These are phyloP conservation scores for Chlamydomonas asymmetrica DNA, from an alignment of 139 green algal species.

Conservation along the genomic window DNA sequence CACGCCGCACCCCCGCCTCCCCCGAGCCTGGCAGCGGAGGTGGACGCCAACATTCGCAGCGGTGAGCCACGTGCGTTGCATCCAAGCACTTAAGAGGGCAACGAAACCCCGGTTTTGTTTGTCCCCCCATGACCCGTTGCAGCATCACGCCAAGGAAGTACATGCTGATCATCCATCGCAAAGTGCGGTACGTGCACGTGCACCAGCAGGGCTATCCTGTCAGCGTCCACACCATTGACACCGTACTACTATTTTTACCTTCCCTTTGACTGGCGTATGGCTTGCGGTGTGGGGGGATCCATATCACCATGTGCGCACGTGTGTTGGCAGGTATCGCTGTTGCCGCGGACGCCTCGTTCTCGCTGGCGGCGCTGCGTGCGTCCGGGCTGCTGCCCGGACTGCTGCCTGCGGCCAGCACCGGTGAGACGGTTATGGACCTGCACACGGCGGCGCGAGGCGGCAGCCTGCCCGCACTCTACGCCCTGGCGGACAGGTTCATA, in stretches of 20 bases:
- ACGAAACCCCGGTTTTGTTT: too few species aligned
- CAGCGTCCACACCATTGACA: too few species aligned
- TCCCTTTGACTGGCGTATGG: neutral
- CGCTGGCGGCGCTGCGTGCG: constrained; percentile 25
- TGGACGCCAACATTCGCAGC: too few species aligned
- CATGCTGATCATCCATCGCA: too few species aligned
- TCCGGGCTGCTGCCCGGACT: constrained; percentile 18
- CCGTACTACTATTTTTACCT: neutral
- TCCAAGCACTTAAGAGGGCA: too few species aligned
- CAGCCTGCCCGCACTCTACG: constrained; percentile 28
- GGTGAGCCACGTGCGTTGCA: too few species aligned
- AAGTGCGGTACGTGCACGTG: too few species aligned
- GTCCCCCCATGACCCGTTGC: too few species aligned
- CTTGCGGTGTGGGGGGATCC: neutral
- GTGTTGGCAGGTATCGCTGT: constrained; percentile 11
- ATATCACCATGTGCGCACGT: neutral
- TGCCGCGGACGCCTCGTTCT: constrained; percentile 19
- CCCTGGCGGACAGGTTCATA: constrained; percentile 29
- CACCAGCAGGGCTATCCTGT: too few species aligned
- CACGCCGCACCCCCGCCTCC: neutral
- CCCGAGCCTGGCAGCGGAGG: constrained; percentile 4
- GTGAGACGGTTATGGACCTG: constrained; percentile 1
- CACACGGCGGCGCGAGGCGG: constrained; percentile 28
- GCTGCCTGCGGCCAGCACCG: neutral
- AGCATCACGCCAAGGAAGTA: too few species aligned